These are phyloP conservation scores for Azolla pinnata DNA, from an alignment of 75 land plant species.

Conservation along the genomic window DNA sequence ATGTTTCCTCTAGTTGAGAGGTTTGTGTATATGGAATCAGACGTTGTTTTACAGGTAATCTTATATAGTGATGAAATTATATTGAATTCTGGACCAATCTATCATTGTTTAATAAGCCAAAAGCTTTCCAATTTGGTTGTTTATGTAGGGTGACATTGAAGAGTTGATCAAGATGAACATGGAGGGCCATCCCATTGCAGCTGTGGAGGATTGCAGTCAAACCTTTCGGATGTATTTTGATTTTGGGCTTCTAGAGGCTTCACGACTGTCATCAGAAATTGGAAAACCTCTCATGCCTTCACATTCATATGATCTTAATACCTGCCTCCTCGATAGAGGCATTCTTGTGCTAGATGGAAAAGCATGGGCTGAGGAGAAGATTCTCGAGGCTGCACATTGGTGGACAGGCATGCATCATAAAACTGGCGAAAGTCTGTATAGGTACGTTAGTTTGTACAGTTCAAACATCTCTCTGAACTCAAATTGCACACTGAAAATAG, in stretches of 20 bases:
- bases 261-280: neutral
- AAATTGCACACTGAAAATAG: too few species aligned
- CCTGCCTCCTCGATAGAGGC: conserved; percentile 3
- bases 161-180: neutral
- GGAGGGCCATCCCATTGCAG: conserved; percentile 4
- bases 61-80: too few species aligned
- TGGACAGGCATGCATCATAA: conserved; percentile 1
- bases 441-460: neutral
- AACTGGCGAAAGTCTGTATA: neutral
- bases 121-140: too few species aligned
- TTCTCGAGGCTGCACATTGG: neutral
- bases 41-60: conserved; percentile 7
- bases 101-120: too few species aligned
- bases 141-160: conserved; percentile 9
- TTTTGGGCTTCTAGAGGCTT: neutral
- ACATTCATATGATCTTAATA: neutral
- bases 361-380: conserved; percentile 3
- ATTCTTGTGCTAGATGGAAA: neutral
- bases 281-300: neutral
- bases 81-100: too few species aligned
- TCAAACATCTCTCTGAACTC: neutral
- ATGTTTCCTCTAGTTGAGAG: conserved; percentile 1
- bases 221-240: neutral
- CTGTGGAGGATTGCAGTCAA: conserved; percentile 8
- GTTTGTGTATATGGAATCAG: conserved; percentile 4